Conservation (phyloP, 192 early-diverging fungal genomes). For the Backusella macrospora region DNA sequence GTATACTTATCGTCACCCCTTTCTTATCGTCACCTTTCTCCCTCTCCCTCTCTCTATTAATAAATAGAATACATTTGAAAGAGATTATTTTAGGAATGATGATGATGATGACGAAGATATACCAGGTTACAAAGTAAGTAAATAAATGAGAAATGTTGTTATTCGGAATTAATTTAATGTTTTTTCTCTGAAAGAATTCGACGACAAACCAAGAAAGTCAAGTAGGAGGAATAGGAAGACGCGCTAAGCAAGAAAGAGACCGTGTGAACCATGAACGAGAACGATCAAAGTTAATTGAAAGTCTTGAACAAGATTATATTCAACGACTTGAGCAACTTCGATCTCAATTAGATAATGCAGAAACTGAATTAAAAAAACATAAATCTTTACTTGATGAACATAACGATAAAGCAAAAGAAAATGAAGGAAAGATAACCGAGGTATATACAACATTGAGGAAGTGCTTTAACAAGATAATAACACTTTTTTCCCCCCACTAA, state of each 20-base stretch:
- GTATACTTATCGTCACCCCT: not conserved
- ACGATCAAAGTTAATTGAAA: not conserved
- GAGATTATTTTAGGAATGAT: not conserved
- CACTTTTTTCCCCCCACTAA: too few species aligned
- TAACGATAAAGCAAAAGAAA: not conserved
- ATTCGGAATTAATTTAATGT: slow-evolving; percentile 5
- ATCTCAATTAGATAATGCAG: not conserved
- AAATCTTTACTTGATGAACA: not conserved
- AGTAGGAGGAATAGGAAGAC: not conserved
- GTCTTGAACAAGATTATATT: not conserved
- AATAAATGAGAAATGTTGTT: too few species aligned
- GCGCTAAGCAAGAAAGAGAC: not conserved
- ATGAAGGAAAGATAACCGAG: slow-evolving; percentile 1
- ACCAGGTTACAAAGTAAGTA: not conserved
- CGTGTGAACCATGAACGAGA: not conserved
- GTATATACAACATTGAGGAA: too few species aligned
- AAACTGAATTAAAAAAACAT: not conserved
- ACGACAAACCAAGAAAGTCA: not conserved
- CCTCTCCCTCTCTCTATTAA: not conserved
- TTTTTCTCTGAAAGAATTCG: not conserved
- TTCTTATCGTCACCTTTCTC: not conserved
- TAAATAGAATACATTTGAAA: slow-evolving; percentile 5
- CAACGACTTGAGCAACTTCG: not conserved
- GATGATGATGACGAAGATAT: not conserved
- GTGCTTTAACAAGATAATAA: too few species aligned